phyloP scores from a whole-genome alignment of 2,329 filamentous ascomycete genomes.

The Arthrocladium fulminans region DNA sequence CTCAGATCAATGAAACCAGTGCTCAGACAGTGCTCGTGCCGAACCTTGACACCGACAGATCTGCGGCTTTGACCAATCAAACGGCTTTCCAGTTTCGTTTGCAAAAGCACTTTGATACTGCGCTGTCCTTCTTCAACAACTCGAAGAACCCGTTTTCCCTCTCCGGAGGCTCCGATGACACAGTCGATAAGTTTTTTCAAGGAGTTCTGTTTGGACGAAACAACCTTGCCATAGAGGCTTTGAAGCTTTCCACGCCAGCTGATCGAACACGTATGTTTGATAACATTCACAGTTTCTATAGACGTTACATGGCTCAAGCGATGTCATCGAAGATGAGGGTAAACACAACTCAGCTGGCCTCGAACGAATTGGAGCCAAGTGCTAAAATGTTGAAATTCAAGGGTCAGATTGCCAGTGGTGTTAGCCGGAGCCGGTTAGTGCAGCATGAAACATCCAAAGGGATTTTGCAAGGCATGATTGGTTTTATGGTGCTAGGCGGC shows the following conservation, averaged over 20 bases:
- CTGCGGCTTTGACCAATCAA: too few relatives aligned
- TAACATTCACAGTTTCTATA: constrained; percentile 15
- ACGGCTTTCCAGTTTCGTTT: constrained; percentile 14
- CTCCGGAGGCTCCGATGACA: neutral
- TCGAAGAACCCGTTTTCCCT: neutral
- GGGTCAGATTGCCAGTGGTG: neutral
- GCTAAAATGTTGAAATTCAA: neutral
- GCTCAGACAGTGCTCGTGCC: neutral
- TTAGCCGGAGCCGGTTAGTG: constrained; percentile 4
- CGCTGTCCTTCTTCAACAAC: constrained; percentile 15
- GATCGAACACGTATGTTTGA: neutral
- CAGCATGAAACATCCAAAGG: constrained; percentile 13
- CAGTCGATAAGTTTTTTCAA: constrained; percentile 18
- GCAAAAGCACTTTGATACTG: constrained; percentile 13
- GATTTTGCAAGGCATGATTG: constrained; percentile 14
- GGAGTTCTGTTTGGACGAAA: constrained; percentile 16
- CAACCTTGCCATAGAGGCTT: neutral
- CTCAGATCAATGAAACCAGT: constrained; percentile 9
- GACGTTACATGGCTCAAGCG: constrained; percentile 21
- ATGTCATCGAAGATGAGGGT: constrained; percentile 18
- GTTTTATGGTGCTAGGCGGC: constrained; percentile 12
- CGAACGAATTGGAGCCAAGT: neutral
- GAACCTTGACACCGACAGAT: neutral
- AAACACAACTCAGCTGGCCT: neutral
- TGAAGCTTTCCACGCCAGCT: neutral